A percentile compares a stretch with the other conserved stretches of the same genome.
Evolutionary conservation across 2,329 filamentous ascomycete genomes (phyloP).

Genomic region (Xylaria sp.): DNA sequence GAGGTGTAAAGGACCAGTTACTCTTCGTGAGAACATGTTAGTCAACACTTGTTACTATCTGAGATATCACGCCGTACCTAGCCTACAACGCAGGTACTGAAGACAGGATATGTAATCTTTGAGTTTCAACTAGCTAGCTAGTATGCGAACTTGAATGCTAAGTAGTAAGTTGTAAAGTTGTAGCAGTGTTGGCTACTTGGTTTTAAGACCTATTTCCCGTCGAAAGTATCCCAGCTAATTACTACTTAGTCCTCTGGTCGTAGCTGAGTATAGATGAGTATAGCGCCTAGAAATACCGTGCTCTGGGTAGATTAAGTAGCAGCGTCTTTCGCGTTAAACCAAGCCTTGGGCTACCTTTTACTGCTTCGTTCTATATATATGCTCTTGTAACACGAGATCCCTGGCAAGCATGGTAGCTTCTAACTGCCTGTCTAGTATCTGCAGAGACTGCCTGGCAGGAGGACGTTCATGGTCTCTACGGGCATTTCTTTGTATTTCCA

Average conservation of each 20-base stretch:
- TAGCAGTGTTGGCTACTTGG: neutral
- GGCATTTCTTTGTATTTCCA: neutral
- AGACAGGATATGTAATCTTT: neutral
- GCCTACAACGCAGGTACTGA: neutral
- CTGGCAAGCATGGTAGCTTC: too few species aligned
- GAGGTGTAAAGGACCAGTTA: neutral
- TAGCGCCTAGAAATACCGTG: neutral
- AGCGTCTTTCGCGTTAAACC: neutral
- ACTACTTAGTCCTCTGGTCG: neutral
- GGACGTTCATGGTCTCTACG: too few species aligned
- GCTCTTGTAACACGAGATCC: neutral
- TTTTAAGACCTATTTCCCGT: neutral
- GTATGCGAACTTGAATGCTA: neutral
- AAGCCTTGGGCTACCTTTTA: neutral
- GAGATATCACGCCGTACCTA: neutral
- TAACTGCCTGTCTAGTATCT: neutral
- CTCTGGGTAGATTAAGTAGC: neutral
- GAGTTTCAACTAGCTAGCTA: neutral
- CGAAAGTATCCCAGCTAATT: neutral
- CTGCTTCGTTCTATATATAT: too few species aligned
- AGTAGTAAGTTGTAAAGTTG: neutral
- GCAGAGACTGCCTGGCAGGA: neutral
- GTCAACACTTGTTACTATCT: neutral
- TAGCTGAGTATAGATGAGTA: too few species aligned
- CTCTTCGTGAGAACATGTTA: neutral